Conservation (phyloP, 371 early-diverging fungal genomes). For the Capillidium rhysosporum region DNA sequence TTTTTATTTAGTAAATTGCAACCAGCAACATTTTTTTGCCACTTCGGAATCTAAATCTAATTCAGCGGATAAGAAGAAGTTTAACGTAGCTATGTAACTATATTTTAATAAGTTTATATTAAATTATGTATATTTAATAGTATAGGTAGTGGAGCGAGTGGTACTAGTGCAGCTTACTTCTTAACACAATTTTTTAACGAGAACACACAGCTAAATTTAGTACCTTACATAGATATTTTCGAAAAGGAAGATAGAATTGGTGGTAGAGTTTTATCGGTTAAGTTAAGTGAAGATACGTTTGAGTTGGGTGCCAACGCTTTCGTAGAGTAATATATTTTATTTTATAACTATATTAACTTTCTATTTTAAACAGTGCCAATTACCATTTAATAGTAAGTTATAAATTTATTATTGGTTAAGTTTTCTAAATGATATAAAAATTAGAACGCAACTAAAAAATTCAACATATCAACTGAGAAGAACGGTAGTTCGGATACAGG, state of each 20-base stretch:
- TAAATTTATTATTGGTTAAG: neutral
- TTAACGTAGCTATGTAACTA: neutral
- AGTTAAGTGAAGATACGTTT: neutral
- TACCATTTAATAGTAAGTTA: conserved; percentile 1
- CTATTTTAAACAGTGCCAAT: neutral
- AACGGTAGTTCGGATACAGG: neutral
- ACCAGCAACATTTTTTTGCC: too few species aligned
- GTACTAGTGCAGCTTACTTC: conserved; percentile 1
- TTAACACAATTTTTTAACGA: neutral
- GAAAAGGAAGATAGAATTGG: conserved; percentile 1
- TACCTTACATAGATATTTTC: neutral
- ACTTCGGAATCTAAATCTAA: too few species aligned
- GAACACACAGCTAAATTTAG: neutral
- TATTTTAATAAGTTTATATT: neutral
- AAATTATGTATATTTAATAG: neutral
- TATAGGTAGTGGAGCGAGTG: conserved; percentile 4
- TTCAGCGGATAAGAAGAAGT: too few species aligned
- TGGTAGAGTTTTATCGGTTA: neutral
- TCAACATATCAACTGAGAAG: neutral
- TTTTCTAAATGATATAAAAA: neutral
- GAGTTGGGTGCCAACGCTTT: conserved; percentile 1
- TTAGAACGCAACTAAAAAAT: conserved; percentile 3
- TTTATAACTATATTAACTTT: neutral
- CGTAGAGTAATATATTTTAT: neutral
- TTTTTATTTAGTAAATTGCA: too few species aligned